These are phyloP conservation scores for Chaetoceros tenuissimus DNA, from an alignment of 108 stramenopile genomes.

Conservation along the genomic window DNA sequence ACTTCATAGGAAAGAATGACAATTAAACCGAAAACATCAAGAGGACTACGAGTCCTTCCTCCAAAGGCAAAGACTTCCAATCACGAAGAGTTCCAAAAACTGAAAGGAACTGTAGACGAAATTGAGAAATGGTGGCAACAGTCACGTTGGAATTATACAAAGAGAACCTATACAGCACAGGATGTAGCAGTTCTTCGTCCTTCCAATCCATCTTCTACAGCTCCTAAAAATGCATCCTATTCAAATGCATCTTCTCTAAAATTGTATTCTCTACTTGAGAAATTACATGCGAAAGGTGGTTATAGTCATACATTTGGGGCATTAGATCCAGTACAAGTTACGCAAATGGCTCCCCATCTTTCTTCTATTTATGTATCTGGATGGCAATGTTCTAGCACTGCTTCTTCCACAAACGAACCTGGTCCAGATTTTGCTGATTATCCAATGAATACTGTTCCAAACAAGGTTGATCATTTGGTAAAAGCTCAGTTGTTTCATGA, in stretches of 20 bases:
- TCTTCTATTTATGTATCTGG: slow-evolving; percentile 85
- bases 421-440: slow-evolving; percentile 93
- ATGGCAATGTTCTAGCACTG: slow-evolving; percentile 92
- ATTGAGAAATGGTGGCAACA: too few species aligned
- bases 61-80: too few species aligned
- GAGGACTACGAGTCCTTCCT: too few species aligned
- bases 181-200: slow-evolving; percentile 80
- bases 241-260: slow-evolving; percentile 51
- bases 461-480: slow-evolving; percentile 89
- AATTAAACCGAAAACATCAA: too few species aligned
- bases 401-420: slow-evolving; percentile 90
- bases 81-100: too few species aligned
- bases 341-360: slow-evolving; percentile 93
- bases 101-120: too few species aligned
- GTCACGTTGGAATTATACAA: too few species aligned
- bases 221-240: slow-evolving; percentile 50
- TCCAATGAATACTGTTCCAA: slow-evolving; percentile 84
- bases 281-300: slow-evolving; percentile 55
- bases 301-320: slow-evolving; percentile 95
- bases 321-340: slow-evolving; percentile 92
- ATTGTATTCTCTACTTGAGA: slow-evolving; percentile 53
- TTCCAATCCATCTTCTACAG: slow-evolving; percentile 20
- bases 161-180: slow-evolving; percentile 51
- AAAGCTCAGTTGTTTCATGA: slow-evolving; percentile 91
- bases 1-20: too few species aligned